Conservation (phyloP, 345 rosid genomes). For the Rubroshorea leprosula region DNA sequence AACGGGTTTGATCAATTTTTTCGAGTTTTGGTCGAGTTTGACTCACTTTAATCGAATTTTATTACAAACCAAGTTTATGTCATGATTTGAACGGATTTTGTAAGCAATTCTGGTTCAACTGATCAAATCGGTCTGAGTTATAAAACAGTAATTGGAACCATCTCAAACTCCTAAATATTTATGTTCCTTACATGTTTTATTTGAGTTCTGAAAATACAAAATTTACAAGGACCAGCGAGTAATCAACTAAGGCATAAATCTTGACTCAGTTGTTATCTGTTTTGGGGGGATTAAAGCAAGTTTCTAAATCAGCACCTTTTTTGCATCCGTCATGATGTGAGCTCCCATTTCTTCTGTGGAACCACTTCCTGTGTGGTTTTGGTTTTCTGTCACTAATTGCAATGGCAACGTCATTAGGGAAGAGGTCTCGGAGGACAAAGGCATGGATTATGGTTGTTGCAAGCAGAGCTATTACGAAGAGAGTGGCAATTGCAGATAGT, state of each 20-base stretch:
- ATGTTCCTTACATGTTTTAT: conserved; percentile 28
- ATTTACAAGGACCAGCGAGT: background rate
- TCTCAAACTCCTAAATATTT: background rate
- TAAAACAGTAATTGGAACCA: no score
- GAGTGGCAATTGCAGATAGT: conserved; percentile 41
- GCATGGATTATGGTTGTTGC: conserved; percentile 45
- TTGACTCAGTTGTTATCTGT: conserved; percentile 4
- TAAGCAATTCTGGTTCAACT: no score
- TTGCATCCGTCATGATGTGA: conserved; percentile 21
- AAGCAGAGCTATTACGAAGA: conserved; percentile 45
- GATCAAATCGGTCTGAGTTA: no score
- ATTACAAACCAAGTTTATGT: no score
- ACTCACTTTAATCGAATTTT: no score
- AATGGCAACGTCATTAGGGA: conserved; percentile 66
- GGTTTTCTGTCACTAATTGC: conserved; percentile 59
- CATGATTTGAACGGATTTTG: no score
- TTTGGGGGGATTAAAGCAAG: conserved; percentile 13
- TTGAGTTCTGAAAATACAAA: conserved; percentile 18
- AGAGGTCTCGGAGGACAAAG: conserved; percentile 44
- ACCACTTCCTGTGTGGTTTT: conserved; percentile 43
- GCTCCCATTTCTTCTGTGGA: conserved; percentile 39
- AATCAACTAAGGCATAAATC: background rate
- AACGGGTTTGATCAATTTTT: no score
- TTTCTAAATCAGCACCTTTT: conserved; percentile 36
- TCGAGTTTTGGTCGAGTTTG: no score